Base-by-base conservation (phyloP, 192 early-diverging fungal species). In the Backusella sp. region DNA sequence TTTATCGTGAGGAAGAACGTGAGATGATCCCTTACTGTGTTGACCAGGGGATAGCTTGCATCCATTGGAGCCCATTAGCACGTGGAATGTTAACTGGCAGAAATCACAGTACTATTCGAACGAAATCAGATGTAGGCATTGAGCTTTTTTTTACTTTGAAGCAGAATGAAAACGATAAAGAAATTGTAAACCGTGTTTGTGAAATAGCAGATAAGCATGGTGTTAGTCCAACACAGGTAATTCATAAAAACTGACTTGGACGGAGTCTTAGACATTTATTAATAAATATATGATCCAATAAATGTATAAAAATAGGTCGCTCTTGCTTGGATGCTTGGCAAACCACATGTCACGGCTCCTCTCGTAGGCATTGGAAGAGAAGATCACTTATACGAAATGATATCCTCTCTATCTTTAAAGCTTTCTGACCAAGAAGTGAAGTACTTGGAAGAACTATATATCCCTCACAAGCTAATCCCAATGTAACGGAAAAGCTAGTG, bases 1-100 rank as follows among this genome's bases (percentile, higher is more conserved):
- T 73, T 4, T 77, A 79, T 75, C 88, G 88, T 69, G 88, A 89
- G 39, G 88, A 90, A 70, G 88, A 89, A 74, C 77, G 86, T 34
- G 88, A 89, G 56, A 90, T 87, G 82, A 77, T 79, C 68, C 87
- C 81, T 28, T 87, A 84, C 62, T 84, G 76, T 77, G 19, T 68
- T 34, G 82, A 88, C 68, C 67, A 74, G n/a, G 82, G 84, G 3
- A 82, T 88, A 70, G 80, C 82, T 39, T 39, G 75, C n/a, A 78
- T 87, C 17, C 79, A 83, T 4, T 90, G 81, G 85, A 83, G 85
- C 3, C 86, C 88, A 8, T 78, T 90, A 32, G 85, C 84, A 8
- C 76, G 80, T 36, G 88, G 88, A 23, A 36, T 83, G 30, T 68
- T 89, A 19, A 68, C 83, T 14, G 74, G 85, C 28, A 75, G 62